Base-by-base conservation (phyloP, 225 moss, liverwort and hornwort genomes). In the Polytrichum commune region DNA sequence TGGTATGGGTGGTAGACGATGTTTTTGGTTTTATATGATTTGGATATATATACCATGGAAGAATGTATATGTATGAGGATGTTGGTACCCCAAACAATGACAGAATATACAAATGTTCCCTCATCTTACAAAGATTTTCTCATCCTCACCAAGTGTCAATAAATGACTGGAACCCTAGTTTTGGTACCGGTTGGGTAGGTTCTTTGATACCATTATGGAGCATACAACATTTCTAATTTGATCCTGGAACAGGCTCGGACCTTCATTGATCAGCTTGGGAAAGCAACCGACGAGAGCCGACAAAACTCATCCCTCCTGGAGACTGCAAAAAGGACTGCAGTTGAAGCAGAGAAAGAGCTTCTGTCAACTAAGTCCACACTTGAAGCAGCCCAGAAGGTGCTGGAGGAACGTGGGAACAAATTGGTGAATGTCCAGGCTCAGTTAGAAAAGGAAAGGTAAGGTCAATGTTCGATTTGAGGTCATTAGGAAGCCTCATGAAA, bases 261-360 rank as follows among this genome's bases (percentile, higher is more conserved):
- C 6, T 89, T 77, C 60, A 70, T 92, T 60, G 93, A 96, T 79
- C 93, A 96, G 79, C 83, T 92, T 55, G 81, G 78, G 24, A 96
- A 93, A 83, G 93, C 89, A 61, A 84, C 90, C 26, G 96, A 96
- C 67, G 96, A 96, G 30, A 86, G 80, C 72, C 90, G 92, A 72
- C 80, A 86, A 65, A 88, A 90, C 70, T 72, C 81, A 73, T 84
- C 90, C 54, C 84, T 89, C 54, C 72, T 91, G 84, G 96, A 96
- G 67, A 85, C 63, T 73, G 88, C 87, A 4, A 96, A 89, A 76
- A 92, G 92, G 26, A 92, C 79, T 74, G 80, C 87, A 71, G 73
- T 71, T 35, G 93, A 96, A 75, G 79, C 84, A 53, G 96, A 92
- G 67, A 96, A 90, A 77, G 96, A 96, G 57, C 53, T 89, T 38